A percentile compares a stretch with the other conserved stretches of the same genome.
phyloP scores from a whole-genome alignment of 2,329 filamentous ascomycete genomes.

The Aspergillus sp. region DNA sequence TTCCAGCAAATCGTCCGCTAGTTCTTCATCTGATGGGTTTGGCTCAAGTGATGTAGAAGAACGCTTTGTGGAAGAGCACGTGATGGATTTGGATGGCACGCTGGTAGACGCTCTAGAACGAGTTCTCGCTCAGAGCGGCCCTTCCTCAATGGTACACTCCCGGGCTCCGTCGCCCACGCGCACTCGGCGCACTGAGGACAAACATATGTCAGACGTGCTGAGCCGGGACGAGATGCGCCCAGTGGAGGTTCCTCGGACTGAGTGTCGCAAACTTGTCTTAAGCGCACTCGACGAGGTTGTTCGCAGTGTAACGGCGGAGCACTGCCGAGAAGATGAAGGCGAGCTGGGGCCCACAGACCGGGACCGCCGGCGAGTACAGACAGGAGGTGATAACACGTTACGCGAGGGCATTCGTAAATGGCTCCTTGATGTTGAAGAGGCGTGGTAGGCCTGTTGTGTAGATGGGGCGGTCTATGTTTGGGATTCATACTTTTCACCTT shows the following conservation, averaged over 20 bases:
- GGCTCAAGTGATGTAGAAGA: conserved; percentile 47
- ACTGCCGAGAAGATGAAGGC: conserved; percentile 43
- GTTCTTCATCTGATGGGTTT: conserved; percentile 20
- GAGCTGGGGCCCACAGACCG: conserved; percentile 34
- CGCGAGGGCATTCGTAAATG: conserved; percentile 60
- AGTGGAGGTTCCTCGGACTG: conserved; percentile 50
- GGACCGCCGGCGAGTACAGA: conserved; percentile 35
- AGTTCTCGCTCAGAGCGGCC: conserved; percentile 50
- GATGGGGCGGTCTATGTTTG: not conserved
- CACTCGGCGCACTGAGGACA: conserved; percentile 35
- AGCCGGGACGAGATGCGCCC: conserved; percentile 34
- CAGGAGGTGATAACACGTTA: conserved; percentile 52
- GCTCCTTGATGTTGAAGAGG: conserved; percentile 53
- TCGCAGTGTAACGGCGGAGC: conserved; percentile 54
- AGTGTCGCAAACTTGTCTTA: conserved; percentile 57
- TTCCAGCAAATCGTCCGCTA: conserved; percentile 26
- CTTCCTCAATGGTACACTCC: conserved; percentile 45
- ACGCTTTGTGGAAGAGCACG: conserved; percentile 54
- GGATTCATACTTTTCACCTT: not conserved
- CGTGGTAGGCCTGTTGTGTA: conserved; percentile 32
- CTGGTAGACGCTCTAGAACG: conserved; percentile 60
- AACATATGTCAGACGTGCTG: conserved; percentile 21
- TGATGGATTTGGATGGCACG: conserved; percentile 61
- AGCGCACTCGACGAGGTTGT: conserved; percentile 60
- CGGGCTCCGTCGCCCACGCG: conserved; percentile 44